Evolutionary conservation across 306 rosid species (phyloP), one percentile per base, ranked within the genome.

Genomic region (Citrullus mucosospermus): DNA sequence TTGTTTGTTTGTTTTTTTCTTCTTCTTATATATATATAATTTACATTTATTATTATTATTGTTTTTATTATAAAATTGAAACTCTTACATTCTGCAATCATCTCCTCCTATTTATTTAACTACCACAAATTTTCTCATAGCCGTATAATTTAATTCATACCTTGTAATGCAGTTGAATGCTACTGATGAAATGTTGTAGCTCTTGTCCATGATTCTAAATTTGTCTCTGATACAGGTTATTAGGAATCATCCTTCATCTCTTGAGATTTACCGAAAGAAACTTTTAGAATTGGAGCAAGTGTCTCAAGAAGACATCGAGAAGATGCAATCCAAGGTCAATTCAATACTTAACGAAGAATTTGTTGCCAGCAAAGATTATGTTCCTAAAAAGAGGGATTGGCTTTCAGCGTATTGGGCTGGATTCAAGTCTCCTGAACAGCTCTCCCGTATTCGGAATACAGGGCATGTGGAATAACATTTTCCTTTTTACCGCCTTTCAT

Each of bases 331-430:
- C 63, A 95, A 92, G 87, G 92, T 95, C 81, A 85, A 75, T 77
- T 44, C 86, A 66, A 95, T 92, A 84, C 91, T 95, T 57, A 91
- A 91, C 81, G 96, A 92, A 82, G 98, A 95, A 81, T 89, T 92
- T 83, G 30, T 83, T 77, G 90, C 96, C 51, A 95, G 98, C 86
- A 95, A 95, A 87, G 98, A 95, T 36, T 90, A 95, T 80, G 78
- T 89, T 80, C 92, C 96, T 3, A 88, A 88, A 84, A 84, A 88
- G 85, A 89, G 97, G 79, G 98, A 95, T 85, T 92, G 98, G 97
- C 97, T 94, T 82, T 87, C 98, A 43, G 93, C 98, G 9, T 91
- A 94, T 83, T 94, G 98, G 98, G 56, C 88, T 68, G 98, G 98
- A 22, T 91, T 89, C 83, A 95, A 95, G 89, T 87, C 98, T 66